Evolutionary conservation across 148 eudicot species (phyloP).

Genomic region (Arbutus unedo): DNA sequence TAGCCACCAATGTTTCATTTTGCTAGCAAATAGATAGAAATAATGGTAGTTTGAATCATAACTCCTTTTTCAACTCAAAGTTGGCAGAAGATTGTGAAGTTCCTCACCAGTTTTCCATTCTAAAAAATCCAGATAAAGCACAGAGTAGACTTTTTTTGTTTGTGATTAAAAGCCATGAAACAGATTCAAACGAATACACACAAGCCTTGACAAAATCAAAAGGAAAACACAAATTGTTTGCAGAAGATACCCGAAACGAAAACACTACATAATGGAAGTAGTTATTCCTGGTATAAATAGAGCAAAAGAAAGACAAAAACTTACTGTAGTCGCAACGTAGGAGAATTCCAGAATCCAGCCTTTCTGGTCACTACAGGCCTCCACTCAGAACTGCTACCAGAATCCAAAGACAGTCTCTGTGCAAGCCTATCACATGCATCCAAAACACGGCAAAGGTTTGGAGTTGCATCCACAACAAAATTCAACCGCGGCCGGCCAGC

Average conservation of each 20-base stretch:
- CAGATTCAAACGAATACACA: background rate
- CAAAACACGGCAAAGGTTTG: constrained; percentile 57
- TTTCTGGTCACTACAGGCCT: constrained; percentile 62
- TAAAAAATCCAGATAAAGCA: background rate
- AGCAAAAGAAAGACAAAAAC: constrained; percentile 33
- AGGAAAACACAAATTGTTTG: background rate
- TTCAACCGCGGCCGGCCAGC: constrained; percentile 78
- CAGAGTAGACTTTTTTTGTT: no score
- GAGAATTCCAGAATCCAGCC: constrained; percentile 59
- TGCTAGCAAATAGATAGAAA: background rate
- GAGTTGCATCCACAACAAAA: constrained; percentile 78
- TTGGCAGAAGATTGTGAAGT: background rate
- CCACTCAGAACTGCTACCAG: constrained; percentile 84
- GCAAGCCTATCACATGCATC: constrained; percentile 69
- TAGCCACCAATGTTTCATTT: background rate
- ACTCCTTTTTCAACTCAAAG: constrained; percentile 4
- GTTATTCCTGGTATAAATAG: background rate
- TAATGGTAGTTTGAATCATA: background rate
- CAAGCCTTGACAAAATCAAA: background rate
- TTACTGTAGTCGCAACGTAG: constrained; percentile 81
- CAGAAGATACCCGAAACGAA: background rate
- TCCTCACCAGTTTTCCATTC: background rate
- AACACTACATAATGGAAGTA: background rate
- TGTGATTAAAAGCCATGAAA: background rate
- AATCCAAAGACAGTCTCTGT: constrained; percentile 42